Evolutionary conservation across 192 early-diverging fungal species (phyloP).

Genomic region (Coemansia sp.): DNA sequence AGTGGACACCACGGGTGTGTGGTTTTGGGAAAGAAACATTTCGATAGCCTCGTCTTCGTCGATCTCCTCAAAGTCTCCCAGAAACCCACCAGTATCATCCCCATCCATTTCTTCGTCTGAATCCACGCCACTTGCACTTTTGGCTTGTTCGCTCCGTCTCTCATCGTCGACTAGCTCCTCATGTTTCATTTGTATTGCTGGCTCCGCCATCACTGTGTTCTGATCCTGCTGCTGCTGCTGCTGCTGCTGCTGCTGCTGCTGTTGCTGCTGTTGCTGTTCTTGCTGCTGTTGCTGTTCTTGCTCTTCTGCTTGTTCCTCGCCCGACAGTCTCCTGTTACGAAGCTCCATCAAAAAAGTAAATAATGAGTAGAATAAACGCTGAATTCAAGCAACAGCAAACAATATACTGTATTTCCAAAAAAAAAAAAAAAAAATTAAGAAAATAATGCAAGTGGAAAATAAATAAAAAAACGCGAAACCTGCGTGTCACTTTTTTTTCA

Average conservation of each 20-base stretch:
- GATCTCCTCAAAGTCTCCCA: conserved; percentile 53
- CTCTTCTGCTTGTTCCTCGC: conserved; percentile 2
- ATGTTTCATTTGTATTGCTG: neutral
- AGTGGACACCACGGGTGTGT: conserved; percentile 35
- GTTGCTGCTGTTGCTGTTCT: too few species aligned
- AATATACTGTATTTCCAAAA: neutral
- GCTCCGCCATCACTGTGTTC: neutral
- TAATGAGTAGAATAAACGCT: too few species aligned
- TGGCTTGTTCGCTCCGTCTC: neutral
- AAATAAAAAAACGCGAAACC: too few species aligned
- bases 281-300: neutral
- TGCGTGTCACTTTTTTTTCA: too few species aligned
- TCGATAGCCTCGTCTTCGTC: conserved; percentile 50
- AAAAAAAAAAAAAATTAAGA: neutral
- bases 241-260: neutral
- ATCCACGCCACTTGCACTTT: neutral
- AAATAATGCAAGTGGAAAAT: too few species aligned
- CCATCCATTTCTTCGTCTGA: neutral
- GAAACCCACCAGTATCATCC: conserved; percentile 21
- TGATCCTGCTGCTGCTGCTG: neutral
- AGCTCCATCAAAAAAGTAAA: conserved; percentile 21
- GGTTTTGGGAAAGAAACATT: conserved; percentile 47
- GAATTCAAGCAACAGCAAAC: too few species aligned
- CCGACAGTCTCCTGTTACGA: conserved; percentile 23
- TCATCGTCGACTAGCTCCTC: neutral